These are phyloP conservation scores for Tuber umbilicatum DNA, from an alignment of 495 filamentous ascomycete species.

Conservation along the genomic window DNA sequence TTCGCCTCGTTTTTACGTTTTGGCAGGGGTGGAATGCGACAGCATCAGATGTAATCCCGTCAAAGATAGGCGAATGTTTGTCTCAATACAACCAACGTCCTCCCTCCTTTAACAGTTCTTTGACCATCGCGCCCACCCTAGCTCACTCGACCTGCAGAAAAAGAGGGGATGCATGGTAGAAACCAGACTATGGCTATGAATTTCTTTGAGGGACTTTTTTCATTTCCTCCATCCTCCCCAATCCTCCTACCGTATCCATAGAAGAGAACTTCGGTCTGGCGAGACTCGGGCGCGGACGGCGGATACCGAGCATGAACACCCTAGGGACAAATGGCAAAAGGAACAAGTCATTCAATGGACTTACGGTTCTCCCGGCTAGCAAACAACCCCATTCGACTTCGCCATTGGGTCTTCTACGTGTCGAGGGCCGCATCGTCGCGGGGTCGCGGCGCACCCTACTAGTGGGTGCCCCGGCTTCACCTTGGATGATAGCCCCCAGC, in stretches of 20 bases:
- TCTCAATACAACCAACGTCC: constrained; percentile 15
- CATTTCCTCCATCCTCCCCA: not conserved
- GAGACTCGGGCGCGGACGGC: not conserved
- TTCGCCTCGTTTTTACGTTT: not conserved
- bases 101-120: not conserved
- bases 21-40: constrained; percentile 4
- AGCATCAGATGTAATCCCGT: constrained; percentile 31
- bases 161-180: not conserved
- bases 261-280: not conserved
- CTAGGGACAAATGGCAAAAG: not conserved
- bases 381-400: not conserved
- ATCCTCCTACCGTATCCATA: not conserved
- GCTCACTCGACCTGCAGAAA: not conserved
- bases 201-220: not conserved
- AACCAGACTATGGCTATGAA: not conserved
- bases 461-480: not conserved
- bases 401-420: not conserved
- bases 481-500: not conserved
- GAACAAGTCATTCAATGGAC: not conserved
- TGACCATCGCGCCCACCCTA: not conserved
- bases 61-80: constrained; percentile 17
- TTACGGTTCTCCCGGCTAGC: not conserved
- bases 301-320: not conserved
- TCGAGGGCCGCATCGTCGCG: not conserved
- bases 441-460: not conserved